Evolutionary conservation across 2,329 filamentous ascomycete species (phyloP), one percentile per base, ranked within the genome.

Genomic region (Ilyonectria sp.): DNA sequence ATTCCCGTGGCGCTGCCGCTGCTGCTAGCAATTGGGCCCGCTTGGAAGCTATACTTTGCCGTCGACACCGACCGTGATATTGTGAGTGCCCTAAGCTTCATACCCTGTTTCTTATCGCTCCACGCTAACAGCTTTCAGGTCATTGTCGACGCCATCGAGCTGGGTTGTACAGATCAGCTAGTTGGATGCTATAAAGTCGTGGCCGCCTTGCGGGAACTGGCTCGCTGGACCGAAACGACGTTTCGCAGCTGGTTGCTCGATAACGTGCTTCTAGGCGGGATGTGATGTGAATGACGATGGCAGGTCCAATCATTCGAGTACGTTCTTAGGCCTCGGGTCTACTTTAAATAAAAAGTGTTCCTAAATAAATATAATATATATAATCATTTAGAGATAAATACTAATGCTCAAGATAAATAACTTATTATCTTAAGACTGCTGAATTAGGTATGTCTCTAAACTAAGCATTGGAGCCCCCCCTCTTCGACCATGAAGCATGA

Each of bases 11-110:
- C 57, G 10, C 35, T 60, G 44, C 57, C 57, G 7, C 26, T 60
- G 31, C 33, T 60, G 2, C 43, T 47, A 2, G 46, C 31, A 15
- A 26, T 50, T 26, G 57, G 57, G 11, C 37, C 57, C 2, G 19
- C 29, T 11, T 60, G 57, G 57, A 60, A 33, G 46, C 44, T 60
- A 11, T 60, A 37, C 57, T 60, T 60, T 50, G 57, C 57, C 10
- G 44, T 60, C 15, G 57, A 60, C 17, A 11, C 10, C 19, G n/a
- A 50, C 6, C n/a, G 21, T 23, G 46, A 50, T 11, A 60, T 60
- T 31, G 57, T 60, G 13, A 23, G 43, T 50, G 5, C 33, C 17
- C n/a, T n/a, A 6, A 8, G 15, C n/a, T 17, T 13, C 21, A 6
- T 8, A 9, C 40, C 40, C 1, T 19, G 15, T n/a, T 33, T 10